These are phyloP conservation scores for Piper longum DNA, from an alignment of 164 flowering plant genomes.

Conservation along the genomic window DNA sequence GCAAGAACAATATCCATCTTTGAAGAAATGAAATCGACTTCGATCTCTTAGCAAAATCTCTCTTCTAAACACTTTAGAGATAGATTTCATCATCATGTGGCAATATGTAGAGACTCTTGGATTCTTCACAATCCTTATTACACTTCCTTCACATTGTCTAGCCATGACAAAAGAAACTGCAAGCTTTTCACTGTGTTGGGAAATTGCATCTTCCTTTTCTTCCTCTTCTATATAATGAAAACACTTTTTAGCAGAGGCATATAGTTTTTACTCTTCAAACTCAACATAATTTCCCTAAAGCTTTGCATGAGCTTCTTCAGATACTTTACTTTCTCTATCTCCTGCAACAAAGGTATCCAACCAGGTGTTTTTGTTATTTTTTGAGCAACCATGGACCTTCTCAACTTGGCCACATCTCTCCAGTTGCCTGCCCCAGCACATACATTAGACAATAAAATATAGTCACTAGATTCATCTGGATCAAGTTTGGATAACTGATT, in stretches of 20 bases:
- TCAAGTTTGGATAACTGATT: conserved; percentile 36
- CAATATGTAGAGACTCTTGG: conserved; percentile 62
- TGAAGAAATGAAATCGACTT: conserved; percentile 53
- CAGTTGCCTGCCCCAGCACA: conserved; percentile 55
- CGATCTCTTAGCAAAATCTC: conserved; percentile 56
- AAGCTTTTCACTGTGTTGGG: conserved; percentile 58
- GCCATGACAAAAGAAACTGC: conserved; percentile 62
- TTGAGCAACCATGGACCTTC: conserved; percentile 39
- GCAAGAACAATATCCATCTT: conserved; percentile 48
- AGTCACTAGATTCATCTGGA: conserved; percentile 42
- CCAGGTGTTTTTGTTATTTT: conserved; percentile 45
- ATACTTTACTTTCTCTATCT: conserved; percentile 16
- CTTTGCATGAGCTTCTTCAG: conserved; percentile 35
- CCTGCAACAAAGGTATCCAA: conserved; percentile 55
- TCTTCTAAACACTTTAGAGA: conserved; percentile 37
- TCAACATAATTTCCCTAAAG: conserved; percentile 37
- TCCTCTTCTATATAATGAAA: conserved; percentile 61
- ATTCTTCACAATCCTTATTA: conserved; percentile 54
- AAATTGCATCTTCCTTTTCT: conserved; percentile 52
- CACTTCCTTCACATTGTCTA: conserved; percentile 24
- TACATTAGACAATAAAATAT: conserved; percentile 46
- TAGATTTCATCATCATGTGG: conserved; percentile 47
- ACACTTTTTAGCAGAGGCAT: conserved; percentile 39
- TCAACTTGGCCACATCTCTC: conserved; percentile 41
- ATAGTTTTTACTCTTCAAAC: conserved; percentile 36